phyloP scores from a whole-genome alignment of 495 filamentous ascomycete genomes.

The Tuber umbilicatum region DNA sequence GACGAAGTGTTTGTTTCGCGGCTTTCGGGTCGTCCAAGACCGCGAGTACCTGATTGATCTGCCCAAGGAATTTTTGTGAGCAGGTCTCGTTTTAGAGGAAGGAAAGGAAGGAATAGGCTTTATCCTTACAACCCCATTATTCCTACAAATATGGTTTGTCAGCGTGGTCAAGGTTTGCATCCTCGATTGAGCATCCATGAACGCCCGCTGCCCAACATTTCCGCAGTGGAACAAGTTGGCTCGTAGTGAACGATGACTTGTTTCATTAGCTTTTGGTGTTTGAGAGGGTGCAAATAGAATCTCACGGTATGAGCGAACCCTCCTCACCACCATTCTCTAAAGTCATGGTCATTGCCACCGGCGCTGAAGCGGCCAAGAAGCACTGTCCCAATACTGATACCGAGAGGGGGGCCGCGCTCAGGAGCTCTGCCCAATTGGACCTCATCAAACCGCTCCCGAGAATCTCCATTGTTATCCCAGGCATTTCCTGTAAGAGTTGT shows the following conservation, averaged over 20 bases:
- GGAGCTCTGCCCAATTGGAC: slow-evolving; percentile 8
- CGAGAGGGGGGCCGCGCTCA: slow-evolving; percentile 3
- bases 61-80: neutral
- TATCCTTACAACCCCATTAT: slow-evolving; percentile 9
- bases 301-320: slow-evolving; percentile 4
- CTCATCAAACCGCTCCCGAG: slow-evolving; percentile 3
- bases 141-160: neutral
- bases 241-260: neutral
- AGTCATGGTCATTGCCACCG: neutral
- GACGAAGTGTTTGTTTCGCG: neutral
- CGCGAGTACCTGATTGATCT: slow-evolving; percentile 6
- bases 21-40: slow-evolving; percentile 7
- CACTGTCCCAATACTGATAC: neutral
- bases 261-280: neutral
- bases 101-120: neutral
- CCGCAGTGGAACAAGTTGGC: slow-evolving; percentile 12
- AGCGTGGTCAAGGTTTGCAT: slow-evolving; percentile 4
- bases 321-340: neutral
- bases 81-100: neutral
- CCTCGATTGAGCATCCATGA: slow-evolving; percentile 9
- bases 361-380: slow-evolving; percentile 5
- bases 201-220: slow-evolving; percentile 3
- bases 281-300: neutral
- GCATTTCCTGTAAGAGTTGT: neutral
- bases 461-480: slow-evolving; percentile 3